Base-by-base conservation (phyloP, 768 basidiomycete genomes). In the Russula abietina region DNA sequence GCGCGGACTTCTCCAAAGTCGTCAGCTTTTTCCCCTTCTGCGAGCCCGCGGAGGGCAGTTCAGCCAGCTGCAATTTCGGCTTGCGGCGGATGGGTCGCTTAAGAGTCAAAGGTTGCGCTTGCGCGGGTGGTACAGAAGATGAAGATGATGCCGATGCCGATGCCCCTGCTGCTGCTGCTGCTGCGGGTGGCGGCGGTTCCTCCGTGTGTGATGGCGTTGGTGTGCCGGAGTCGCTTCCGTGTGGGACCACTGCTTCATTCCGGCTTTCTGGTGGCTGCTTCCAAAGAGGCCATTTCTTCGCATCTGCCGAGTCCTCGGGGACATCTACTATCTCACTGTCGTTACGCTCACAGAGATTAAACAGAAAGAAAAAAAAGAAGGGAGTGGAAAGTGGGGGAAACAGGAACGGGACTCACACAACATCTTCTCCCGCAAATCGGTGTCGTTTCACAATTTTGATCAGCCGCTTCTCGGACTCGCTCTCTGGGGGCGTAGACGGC, bases 1-100 rank as follows among this genome's bases (percentile, higher is more conserved):
- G 84, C 14, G 87, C 84, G 0, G 89, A 91, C 72, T 93, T 93
- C 65, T 92, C 90, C 16, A 94, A 78, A 28, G 90, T 93, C 26
- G 88, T 85, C 9, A 94, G 78, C 73, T 89, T 93, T 71, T 88
- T 90, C 2, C 84, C 77, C 69, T 86, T 90, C 41, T 73, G 75
- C 0, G 77, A 63, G 9, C 76, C 69, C 12, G 73, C 65, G 14
- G 75, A 75, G 0, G 87, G 87, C 36, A 87, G 71, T 16, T 81
- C 73, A 0, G 81, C 78, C 8, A 91, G 77, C 2, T 76, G 73
- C 0, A 78, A 78, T 69, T 84, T 86, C 1, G 88, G 75, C 69
- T 85, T 90, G 22, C 88, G 84, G 14, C 88, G 85, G 0, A 87
- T 86, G 2, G 82, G 81, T 30, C 80, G 80, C 71, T 79, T 83